Base-by-base conservation (phyloP, 768 basidiomycete genomes). In the Suillus spraguei region DNA sequence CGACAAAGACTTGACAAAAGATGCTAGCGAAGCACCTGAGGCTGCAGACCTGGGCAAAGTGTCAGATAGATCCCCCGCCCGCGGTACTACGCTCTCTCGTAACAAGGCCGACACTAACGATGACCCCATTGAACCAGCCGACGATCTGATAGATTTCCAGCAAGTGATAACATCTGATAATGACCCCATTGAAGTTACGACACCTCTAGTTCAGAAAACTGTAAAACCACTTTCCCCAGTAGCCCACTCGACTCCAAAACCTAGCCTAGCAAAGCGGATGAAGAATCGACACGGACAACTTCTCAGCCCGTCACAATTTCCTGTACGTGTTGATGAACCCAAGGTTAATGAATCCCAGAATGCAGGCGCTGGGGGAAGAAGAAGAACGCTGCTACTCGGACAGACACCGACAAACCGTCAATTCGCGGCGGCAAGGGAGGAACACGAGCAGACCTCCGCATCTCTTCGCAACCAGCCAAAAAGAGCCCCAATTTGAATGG, bases 101-200 rank as follows among this genome's bases (percentile, higher is more conserved):
- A 20, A 58, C 28, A 41, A 41, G 38, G 11, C 3, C 16, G 56
- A 55, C 7, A 52, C 44, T 22, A 65, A 60, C 4, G 63, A 17
- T 14, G 83, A 85, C 64, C 81, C 82, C 9, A 84, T 84, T 60
- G 80, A 83, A 64, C 74, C 77, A 35, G 75, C 77, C 1, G 82
- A 82, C 16, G 76, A 74, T 61, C 68, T 77, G 63, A 71, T 67
- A n/a, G 64, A 66, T 56, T 59, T 69, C 16, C 46, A 36, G 42
- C 47, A 61, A 46, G 61, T 60, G 17, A 55, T 32, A 50, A 53
- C 59, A 35, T 62, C 47, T 41, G 66, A 70, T 2, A 56, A 46
- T 16, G 80, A 76, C 39, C 71, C 75, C 20, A 78, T 78, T 44
- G 78, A 79, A 63, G 54, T 64, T 9, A 66, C 59, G 24, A 58